Percentiles rank a stretch among this genome's conserved stretches.
phyloP scores from a whole-genome alignment of 163 green algal genomes.

The Prototheca cutis region DNA sequence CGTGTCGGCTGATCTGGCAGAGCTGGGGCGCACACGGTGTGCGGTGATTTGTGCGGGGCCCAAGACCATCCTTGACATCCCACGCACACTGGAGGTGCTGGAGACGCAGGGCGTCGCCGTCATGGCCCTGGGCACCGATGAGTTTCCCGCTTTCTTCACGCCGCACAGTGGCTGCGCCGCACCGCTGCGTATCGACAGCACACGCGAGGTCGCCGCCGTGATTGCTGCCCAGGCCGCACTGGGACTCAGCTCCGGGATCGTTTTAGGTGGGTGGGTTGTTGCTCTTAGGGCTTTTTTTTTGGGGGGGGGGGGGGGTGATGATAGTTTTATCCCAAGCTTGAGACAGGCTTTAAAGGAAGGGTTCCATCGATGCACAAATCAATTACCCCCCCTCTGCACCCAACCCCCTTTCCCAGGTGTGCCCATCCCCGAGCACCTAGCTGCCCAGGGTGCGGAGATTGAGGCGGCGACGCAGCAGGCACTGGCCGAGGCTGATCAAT shows the following conservation, averaged over 20 bases:
- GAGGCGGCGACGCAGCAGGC: slow-evolving; percentile 53
- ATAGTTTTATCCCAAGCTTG: background rate
- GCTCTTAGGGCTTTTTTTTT: background rate
- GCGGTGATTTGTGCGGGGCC: slow-evolving; percentile 86
- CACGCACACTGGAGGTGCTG: slow-evolving; percentile 87
- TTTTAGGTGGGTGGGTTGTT: slow-evolving; percentile 50
- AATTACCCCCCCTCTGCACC: background rate
- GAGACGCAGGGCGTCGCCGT: slow-evolving; percentile 87
- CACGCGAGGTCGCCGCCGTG: slow-evolving; percentile 45
- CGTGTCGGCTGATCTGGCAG: slow-evolving; percentile 82
- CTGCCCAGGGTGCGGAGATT: slow-evolving; percentile 50
- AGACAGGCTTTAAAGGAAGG: too few species aligned
- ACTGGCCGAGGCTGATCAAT: slow-evolving; percentile 46
- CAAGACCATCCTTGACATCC: slow-evolving; percentile 96
- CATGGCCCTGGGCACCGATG: slow-evolving; percentile 55
- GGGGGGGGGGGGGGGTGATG: background rate
- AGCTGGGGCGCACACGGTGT: slow-evolving; percentile 79
- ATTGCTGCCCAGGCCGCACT: slow-evolving; percentile 35
- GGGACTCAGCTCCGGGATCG: slow-evolving; percentile 59
- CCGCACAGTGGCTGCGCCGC: slow-evolving; percentile 61
- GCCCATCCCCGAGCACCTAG: slow-evolving; percentile 70
- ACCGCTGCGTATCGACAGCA: slow-evolving; percentile 52
- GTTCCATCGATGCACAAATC: too few species aligned
- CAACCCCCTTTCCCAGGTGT: slow-evolving; percentile 39
- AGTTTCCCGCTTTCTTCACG: slow-evolving; percentile 98